phyloP scores from a whole-genome alignment of 2,329 filamentous ascomycete genomes.

The Penicillium sp. region DNA sequence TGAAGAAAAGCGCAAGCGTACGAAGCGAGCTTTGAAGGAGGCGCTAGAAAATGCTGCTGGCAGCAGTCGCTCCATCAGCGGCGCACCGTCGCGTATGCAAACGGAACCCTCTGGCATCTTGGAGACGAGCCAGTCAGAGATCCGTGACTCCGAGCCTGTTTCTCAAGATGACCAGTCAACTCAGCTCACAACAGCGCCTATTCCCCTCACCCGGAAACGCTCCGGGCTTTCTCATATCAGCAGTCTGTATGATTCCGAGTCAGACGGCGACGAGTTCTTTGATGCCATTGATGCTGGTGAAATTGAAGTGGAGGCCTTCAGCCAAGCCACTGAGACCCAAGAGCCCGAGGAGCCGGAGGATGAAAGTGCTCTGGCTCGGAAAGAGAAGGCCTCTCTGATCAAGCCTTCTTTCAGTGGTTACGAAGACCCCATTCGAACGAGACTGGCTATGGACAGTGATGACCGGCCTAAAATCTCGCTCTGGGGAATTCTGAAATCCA shows the following conservation, averaged over 20 bases:
- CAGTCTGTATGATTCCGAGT: conserved; percentile 73
- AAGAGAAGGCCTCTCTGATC: conserved; percentile 62
- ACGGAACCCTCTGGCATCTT: conserved; percentile 22
- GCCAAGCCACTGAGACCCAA: conserved; percentile 46
- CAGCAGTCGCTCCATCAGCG: conserved; percentile 39
- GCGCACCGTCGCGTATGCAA: conserved; percentile 26
- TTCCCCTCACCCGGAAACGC: conserved; percentile 58
- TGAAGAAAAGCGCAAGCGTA: conserved; percentile 83
- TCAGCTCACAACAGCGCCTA: conserved; percentile 6
- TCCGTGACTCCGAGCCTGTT: conserved; percentile 9
- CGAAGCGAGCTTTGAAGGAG: conserved; percentile 85
- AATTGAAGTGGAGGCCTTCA: conserved; percentile 68
- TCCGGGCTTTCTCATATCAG: conserved; percentile 67
- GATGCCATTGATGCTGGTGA: conserved; percentile 94
- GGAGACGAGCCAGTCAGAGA: conserved; percentile 39
- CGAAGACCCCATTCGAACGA: conserved; percentile 78
- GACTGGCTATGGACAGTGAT: conserved; percentile 85
- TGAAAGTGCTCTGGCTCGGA: conserved; percentile 44
- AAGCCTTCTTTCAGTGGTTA: conserved; percentile 82
- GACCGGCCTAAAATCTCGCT: conserved; percentile 91
- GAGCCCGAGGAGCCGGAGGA: conserved; percentile 49
- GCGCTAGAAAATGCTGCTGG: conserved; percentile 64
- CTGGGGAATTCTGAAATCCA: conserved; percentile 96
- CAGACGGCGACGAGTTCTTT: conserved; percentile 91
- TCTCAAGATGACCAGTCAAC: conserved; percentile 14